These are phyloP conservation scores for Naegleria gruberi DNA, from an alignment of 208 protist species.

Conservation along the genomic window DNA sequence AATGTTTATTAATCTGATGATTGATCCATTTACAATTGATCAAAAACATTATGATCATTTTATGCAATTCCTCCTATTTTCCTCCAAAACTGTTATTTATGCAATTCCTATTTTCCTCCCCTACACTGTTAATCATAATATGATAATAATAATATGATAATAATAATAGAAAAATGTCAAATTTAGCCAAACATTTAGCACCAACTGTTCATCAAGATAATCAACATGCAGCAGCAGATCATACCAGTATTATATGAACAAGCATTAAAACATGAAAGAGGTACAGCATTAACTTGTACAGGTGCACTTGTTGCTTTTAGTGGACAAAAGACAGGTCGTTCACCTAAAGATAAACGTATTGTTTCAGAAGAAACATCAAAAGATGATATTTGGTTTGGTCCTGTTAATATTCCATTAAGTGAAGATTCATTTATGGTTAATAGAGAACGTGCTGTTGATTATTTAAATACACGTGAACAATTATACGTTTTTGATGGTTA, in stretches of 20 bases:
- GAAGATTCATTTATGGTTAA: conserved; percentile 78
- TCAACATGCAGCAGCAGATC: conserved; percentile 32
- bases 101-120: no score
- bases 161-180: neutral
- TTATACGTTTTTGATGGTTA: conserved; percentile 87
- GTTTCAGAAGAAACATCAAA: conserved; percentile 59
- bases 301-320: conserved; percentile 69
- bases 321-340: conserved; percentile 80
- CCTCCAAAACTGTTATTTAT: no score
- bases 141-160: no score
- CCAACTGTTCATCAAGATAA: neutral
- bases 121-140: no score
- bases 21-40: no score
- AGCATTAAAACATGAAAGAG: conserved; percentile 35
- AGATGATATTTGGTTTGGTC: conserved; percentile 82
- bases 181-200: neutral
- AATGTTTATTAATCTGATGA: no score
- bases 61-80: no score
- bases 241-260: conserved; percentile 40
- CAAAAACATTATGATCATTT: no score
- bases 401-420: conserved; percentile 78
- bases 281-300: conserved; percentile 53
- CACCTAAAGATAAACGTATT: conserved; percentile 83
- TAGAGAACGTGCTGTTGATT: conserved; percentile 78
- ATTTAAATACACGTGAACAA: conserved; percentile 73